These are phyloP conservation scores for Crithidia expoeki DNA, from an alignment of 208 protist genomes.

Conservation along the genomic window DNA sequence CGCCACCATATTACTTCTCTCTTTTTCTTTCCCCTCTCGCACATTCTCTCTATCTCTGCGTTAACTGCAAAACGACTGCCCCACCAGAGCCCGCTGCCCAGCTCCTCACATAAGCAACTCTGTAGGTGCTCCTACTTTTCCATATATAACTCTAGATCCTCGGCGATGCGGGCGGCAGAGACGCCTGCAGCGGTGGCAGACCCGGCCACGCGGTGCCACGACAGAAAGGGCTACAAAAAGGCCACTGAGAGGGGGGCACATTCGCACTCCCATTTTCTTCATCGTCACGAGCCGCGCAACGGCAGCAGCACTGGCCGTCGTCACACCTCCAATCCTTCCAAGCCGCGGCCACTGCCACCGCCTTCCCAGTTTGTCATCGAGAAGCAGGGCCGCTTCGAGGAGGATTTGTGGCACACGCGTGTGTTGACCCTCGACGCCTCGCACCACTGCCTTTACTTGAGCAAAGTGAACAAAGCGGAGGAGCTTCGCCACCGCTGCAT, in stretches of 20 bases:
- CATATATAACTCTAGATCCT: too few relatives aligned
- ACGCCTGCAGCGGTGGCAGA: neutral
- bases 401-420: slow-evolving; percentile 18
- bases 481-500: slow-evolving; percentile 23
- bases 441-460: slow-evolving; percentile 12
- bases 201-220: neutral
- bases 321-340: neutral
- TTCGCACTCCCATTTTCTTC: neutral
- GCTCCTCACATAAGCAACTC: too few relatives aligned
- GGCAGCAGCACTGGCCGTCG: slow-evolving; percentile 1
- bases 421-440: slow-evolving; percentile 17
- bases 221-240: neutral
- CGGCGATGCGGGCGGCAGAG: too few relatives aligned
- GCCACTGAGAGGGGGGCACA: neutral
- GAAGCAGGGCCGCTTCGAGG: slow-evolving; percentile 29
- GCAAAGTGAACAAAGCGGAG: slow-evolving; percentile 13
- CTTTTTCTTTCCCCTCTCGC: neutral
- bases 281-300: too few relatives aligned
- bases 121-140: too few relatives aligned
- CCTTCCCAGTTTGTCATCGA: slow-evolving; percentile 22
- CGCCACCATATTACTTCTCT: too few relatives aligned
- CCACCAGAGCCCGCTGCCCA: too few relatives aligned
- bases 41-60: neutral
- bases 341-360: neutral
- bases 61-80: neutral